Evolutionary conservation across 1,284 basidiomycete genomes (phyloP).

Genomic region (Heterobasidion irregulare): DNA sequence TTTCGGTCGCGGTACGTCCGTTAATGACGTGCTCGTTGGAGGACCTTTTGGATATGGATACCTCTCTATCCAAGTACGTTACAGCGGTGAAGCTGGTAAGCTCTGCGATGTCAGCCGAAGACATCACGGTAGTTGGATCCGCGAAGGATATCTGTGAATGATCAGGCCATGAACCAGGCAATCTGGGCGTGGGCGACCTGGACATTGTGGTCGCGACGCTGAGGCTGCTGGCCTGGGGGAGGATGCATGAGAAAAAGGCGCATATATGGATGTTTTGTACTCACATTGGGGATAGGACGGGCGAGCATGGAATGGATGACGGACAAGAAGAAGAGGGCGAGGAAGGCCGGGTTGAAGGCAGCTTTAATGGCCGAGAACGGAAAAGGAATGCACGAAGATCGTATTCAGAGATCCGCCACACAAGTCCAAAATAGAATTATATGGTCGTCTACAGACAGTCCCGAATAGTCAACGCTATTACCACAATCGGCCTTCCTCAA

Average conservation of each 20-base stretch:
- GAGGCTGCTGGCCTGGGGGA: neutral
- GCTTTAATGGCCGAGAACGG: neutral
- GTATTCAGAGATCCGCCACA: neutral
- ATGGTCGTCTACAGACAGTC: neutral
- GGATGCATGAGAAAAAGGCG: neutral
- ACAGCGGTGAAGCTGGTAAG: neutral
- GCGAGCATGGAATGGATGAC: neutral
- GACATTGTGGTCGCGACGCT: neutral
- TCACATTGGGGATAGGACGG: neutral
- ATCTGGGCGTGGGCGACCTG: neutral
- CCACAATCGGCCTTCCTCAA: conserved; percentile 25
- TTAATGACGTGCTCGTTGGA: no score
- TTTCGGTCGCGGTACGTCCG: neutral
- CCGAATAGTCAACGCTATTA: neutral
- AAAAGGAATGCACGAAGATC: neutral
- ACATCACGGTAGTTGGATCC: neutral
- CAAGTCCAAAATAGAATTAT: neutral
- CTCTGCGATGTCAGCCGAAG: neutral
- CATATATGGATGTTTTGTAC: neutral
- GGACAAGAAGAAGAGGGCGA: neutral
- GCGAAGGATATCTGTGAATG: neutral
- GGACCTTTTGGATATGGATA: neutral
- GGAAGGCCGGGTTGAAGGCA: neutral
- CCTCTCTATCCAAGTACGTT: neutral
- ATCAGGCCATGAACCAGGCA: conserved; percentile 1